A percentile compares a stretch with the other conserved stretches of the same genome.
These are phyloP conservation scores for Secale cereale DNA, from an alignment of 176 grass and related monocot species.

Conservation along the genomic window DNA sequence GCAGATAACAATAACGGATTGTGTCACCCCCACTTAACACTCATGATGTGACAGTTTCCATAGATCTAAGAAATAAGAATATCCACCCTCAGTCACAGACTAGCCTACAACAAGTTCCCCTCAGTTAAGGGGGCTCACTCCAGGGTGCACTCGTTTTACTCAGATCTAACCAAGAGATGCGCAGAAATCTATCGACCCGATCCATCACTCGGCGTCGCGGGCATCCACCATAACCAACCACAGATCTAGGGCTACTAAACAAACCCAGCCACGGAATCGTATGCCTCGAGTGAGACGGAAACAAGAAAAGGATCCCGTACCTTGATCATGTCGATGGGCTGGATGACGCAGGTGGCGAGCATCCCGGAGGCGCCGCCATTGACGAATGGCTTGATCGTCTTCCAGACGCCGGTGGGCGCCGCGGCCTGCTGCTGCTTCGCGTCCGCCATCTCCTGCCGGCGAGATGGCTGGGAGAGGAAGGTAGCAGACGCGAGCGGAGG, in stretches of 20 bases:
- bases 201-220: neutral
- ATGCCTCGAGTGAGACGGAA: neutral
- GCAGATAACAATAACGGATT: neutral
- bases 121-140: neutral
- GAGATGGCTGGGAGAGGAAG: slow-evolving; percentile 10
- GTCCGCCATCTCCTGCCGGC: slow-evolving; percentile 53
- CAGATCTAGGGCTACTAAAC: slow-evolving; percentile 5
- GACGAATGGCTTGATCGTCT: slow-evolving; percentile 85
- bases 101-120: neutral
- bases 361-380: slow-evolving; percentile 93
- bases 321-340: slow-evolving; percentile 99
- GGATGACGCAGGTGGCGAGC: slow-evolving; percentile 97
- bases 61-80: slow-evolving; percentile 15
- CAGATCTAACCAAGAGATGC: slow-evolving; percentile 15
- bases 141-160: neutral
- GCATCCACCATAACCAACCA: neutral
- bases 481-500: slow-evolving; percentile 4
- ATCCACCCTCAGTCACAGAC: neutral
- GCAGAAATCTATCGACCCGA: neutral
- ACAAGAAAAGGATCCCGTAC: slow-evolving; percentile 16
- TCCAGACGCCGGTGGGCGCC: slow-evolving; percentile 63
- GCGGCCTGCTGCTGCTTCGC: slow-evolving; percentile 51
- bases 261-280: neutral
- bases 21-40: neutral
- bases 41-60: neutral